Conservation (phyloP, 2,329 filamentous ascomycete genomes). For the Alternaria metachromatica region DNA sequence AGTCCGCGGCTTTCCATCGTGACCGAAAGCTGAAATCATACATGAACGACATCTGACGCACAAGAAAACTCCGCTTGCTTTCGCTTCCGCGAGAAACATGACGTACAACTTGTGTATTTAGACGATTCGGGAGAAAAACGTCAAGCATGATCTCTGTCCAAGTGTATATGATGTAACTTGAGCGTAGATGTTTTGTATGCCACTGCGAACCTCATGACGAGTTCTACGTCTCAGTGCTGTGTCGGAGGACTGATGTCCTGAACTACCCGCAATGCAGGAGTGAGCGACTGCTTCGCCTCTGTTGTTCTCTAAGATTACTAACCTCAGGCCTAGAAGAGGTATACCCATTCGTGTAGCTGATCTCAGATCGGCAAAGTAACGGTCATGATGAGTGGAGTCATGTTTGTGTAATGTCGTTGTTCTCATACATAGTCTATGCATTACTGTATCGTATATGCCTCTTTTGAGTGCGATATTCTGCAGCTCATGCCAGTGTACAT, state of each 20-base stretch:
- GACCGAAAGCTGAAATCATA: background rate
- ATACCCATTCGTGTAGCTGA: background rate
- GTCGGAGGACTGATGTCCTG: background rate
- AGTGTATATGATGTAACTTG: background rate
- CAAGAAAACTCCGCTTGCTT: background rate
- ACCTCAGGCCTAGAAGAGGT: background rate
- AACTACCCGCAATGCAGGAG: background rate
- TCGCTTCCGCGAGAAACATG: background rate
- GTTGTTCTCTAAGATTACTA: background rate
- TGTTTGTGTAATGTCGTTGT: slow-evolving; percentile 9
- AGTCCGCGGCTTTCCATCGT: background rate
- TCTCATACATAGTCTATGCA: slow-evolving; percentile 22
- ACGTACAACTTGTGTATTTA: background rate
- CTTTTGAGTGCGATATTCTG: background rate
- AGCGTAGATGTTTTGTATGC: background rate
- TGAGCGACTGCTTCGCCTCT: background rate
- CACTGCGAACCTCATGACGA: background rate
- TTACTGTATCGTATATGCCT: slow-evolving; percentile 15
- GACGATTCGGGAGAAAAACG: background rate
- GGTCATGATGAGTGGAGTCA: background rate
- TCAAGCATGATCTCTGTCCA: background rate
- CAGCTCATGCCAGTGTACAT: background rate
- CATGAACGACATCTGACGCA: background rate
- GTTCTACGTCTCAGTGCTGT: background rate
- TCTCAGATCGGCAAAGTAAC: background rate